phyloP scores from a whole-genome alignment of 768 basidiomycete genomes.

The Chalciporus chontae region DNA sequence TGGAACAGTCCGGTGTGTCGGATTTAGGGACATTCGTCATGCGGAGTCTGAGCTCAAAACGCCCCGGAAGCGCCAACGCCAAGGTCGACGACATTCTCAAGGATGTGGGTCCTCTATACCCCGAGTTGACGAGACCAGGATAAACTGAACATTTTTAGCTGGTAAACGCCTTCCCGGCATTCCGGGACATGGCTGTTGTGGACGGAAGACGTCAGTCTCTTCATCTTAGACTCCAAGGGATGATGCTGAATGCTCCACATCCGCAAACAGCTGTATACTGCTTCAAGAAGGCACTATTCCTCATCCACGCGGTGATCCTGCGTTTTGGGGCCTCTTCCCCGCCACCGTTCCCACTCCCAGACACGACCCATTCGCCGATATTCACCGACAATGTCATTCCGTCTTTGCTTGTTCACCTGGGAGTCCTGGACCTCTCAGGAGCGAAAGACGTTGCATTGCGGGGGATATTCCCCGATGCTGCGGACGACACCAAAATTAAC shows the following conservation, averaged over 20 bases:
- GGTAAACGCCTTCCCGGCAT: slow-evolving; percentile 73
- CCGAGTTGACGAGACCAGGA: slow-evolving; percentile 3
- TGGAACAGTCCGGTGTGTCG: slow-evolving; percentile 57
- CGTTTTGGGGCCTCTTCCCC: slow-evolving; percentile 59
- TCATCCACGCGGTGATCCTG: slow-evolving; percentile 63
- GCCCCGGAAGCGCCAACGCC: slow-evolving; percentile 27
- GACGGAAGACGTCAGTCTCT: slow-evolving; percentile 51
- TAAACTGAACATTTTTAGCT: slow-evolving; percentile 43
- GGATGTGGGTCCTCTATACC: slow-evolving; percentile 42
- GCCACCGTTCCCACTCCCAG: slow-evolving; percentile 59
- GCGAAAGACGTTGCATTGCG: slow-evolving; percentile 39
- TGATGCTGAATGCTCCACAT: background rate
- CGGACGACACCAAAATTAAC: slow-evolving; percentile 35
- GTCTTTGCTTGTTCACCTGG: slow-evolving; percentile 75
- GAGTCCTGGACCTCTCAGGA: slow-evolving; percentile 64
- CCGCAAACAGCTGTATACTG: slow-evolving; percentile 65
- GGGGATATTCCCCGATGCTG: slow-evolving; percentile 47
- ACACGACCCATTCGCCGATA: slow-evolving; percentile 55
- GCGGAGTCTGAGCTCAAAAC: slow-evolving; percentile 54
- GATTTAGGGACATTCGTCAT: slow-evolving; percentile 73
- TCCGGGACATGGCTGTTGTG: slow-evolving; percentile 72
- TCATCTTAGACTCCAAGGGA: slow-evolving; percentile 3
- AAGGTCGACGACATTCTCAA: slow-evolving; percentile 60
- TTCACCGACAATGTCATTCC: slow-evolving; percentile 84
- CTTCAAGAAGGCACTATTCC: slow-evolving; percentile 87